Evolutionary conservation across 75 land plant species (phyloP).

Genomic region (Sequoiadendron giganteum): DNA sequence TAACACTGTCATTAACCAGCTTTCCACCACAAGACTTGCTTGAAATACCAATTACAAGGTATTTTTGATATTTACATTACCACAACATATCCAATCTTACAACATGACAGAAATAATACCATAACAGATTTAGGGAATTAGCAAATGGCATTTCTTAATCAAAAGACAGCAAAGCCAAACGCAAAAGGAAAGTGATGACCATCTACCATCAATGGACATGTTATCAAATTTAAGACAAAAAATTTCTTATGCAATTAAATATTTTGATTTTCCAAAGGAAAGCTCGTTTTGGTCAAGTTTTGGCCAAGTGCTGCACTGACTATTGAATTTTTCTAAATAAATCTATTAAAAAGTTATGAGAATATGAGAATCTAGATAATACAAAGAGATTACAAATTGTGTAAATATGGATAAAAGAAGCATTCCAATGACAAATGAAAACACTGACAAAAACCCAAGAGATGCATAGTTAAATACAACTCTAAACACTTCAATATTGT

Average conservation of each 20-base stretch:
- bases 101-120: slow-evolving; percentile 12
- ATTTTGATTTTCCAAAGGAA: not conserved
- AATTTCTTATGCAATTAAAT: not conserved
- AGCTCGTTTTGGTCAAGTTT: not conserved
- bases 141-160: slow-evolving; percentile 31
- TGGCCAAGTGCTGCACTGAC: not conserved
- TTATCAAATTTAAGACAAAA: not conserved
- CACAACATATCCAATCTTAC: too few relatives aligned
- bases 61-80: too few relatives aligned
- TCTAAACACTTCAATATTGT: not conserved
- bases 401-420: not conserved
- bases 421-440: not conserved
- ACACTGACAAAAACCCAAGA: not conserved
- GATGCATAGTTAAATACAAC: not conserved
- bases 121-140: slow-evolving; percentile 60
- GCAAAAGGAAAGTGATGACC: not conserved
- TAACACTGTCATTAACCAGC: too few relatives aligned
- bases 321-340: not conserved
- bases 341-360: not conserved
- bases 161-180: not conserved
- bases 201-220: slow-evolving; percentile 7
- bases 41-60: too few relatives aligned
- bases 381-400: not conserved
- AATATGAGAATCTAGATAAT: not conserved
- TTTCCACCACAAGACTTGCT: too few relatives aligned